Conservation (phyloP, 352 stramenopile genomes). For the Pythium chondricola region DNA sequence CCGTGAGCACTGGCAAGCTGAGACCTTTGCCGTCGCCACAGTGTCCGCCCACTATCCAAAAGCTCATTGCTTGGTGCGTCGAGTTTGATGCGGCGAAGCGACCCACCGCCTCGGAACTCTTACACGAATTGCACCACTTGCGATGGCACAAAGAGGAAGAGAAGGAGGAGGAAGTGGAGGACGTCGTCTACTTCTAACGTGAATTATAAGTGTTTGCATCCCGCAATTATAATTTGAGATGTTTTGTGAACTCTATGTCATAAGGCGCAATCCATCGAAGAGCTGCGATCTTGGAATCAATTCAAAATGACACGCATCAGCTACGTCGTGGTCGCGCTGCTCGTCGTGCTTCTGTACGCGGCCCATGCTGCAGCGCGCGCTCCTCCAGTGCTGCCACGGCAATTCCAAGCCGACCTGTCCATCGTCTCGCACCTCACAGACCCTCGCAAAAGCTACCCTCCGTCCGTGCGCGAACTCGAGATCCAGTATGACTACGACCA, state of each 20-base stretch:
- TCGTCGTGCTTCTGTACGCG: neutral
- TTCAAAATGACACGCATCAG: no score
- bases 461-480: conserved; percentile 41
- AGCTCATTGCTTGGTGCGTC: conserved; percentile 14
- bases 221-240: no score
- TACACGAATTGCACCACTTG: no score
- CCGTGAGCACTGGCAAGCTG: conserved; percentile 16
- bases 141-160: no score
- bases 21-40: conserved; percentile 5
- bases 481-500: conserved; percentile 64
- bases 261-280: no score
- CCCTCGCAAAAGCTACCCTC: conserved; percentile 44
- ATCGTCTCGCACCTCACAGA: conserved; percentile 62
- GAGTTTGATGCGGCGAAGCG: conserved; percentile 6
- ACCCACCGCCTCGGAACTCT: neutral
- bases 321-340: neutral
- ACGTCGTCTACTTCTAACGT: no score
- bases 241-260: no score
- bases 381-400: conserved; percentile 35
- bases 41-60: conserved; percentile 7
- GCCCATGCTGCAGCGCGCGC: neutral
- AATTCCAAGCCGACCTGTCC: conserved; percentile 51
- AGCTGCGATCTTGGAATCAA: no score
- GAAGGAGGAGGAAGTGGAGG: no score
- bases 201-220: no score